These are phyloP conservation scores for Schoenoplectus triqueter DNA, from an alignment of 202 grass and related monocot genomes.

Conservation along the genomic window DNA sequence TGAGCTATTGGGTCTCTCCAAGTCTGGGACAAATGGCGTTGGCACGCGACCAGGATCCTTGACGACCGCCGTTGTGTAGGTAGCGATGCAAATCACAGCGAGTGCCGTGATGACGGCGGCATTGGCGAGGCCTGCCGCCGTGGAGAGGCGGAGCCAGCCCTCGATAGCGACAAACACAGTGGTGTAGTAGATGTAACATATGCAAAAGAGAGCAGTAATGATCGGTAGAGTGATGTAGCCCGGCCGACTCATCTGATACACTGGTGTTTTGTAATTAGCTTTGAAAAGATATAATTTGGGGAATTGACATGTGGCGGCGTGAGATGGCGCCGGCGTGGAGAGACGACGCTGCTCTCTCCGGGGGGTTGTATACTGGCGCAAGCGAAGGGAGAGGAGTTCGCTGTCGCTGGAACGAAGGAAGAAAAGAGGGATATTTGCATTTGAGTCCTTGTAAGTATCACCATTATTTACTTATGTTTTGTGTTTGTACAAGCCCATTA, in stretches of 20 bases:
- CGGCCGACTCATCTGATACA: conserved; percentile 56
- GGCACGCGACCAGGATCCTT: conserved; percentile 87
- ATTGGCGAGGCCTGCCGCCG: conserved; percentile 75
- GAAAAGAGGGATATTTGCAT: not conserved
- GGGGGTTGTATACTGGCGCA: conserved; percentile 24
- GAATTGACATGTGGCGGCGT: not conserved
- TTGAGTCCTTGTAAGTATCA: not conserved
- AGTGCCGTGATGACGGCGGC: conserved; percentile 54
- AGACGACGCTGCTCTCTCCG: conserved; percentile 18
- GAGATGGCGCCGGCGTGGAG: conserved; percentile 18
- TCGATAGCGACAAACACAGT: conserved; percentile 87
- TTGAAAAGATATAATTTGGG: conserved; percentile 18
- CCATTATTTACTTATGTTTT: not conserved
- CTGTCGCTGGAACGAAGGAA: conserved; percentile 27
- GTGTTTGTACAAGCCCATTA: not conserved
- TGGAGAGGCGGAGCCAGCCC: conserved; percentile 67
- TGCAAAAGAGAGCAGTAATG: conserved; percentile 68
- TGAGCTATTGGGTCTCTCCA: conserved; percentile 57
- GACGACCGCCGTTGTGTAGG: conserved; percentile 63
- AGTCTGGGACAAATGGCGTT: conserved; percentile 69
- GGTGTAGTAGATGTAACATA: conserved; percentile 85
- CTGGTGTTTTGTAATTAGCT: conserved; percentile 35
- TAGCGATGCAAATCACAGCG: conserved; percentile 53
- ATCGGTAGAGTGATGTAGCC: conserved; percentile 93
- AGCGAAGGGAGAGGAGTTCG: conserved; percentile 19